These are phyloP conservation scores for Magnusiomyces ingens DNA, from an alignment of 1,139 yeast species.

Conservation along the genomic window DNA sequence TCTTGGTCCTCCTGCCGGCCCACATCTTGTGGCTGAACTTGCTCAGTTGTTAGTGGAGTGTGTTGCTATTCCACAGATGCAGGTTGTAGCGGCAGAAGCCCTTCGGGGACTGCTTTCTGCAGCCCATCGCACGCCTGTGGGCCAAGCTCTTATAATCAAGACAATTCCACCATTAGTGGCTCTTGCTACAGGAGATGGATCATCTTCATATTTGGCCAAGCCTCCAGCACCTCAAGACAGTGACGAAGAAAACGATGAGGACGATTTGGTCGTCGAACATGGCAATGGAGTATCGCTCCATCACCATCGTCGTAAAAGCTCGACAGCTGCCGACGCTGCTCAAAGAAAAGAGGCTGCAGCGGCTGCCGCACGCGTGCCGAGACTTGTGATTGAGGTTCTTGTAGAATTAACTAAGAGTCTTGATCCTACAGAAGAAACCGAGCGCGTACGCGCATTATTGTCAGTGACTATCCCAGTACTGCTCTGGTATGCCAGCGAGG, in stretches of 20 bases:
- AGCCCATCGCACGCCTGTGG: constrained; percentile 29
- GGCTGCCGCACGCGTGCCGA: constrained; percentile 18
- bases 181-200: constrained; percentile 23
- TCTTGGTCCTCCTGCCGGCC: constrained; percentile 23
- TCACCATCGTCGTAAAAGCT: constrained; percentile 4
- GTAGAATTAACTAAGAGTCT: constrained; percentile 41
- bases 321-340: constrained; percentile 5
- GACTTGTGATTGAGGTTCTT: constrained; percentile 50
- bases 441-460: constrained; percentile 28
- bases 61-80: constrained; percentile 32
- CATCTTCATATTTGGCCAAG: background rate
- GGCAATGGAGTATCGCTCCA: constrained; percentile 6
- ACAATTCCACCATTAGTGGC: constrained; percentile 39
- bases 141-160: constrained; percentile 28
- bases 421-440: constrained; percentile 20
- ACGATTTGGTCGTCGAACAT: constrained; percentile 7
- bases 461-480: constrained; percentile 47
- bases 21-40: constrained; percentile 30
- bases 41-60: constrained; percentile 38
- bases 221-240: constrained; percentile 15
- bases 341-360: background rate
- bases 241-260: constrained; percentile 16
- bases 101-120: constrained; percentile 49
- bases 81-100: constrained; percentile 50
- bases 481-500: constrained; percentile 33